Base-by-base conservation (phyloP, 2,329 filamentous ascomycete genomes). In the Kalmusia sp. region DNA sequence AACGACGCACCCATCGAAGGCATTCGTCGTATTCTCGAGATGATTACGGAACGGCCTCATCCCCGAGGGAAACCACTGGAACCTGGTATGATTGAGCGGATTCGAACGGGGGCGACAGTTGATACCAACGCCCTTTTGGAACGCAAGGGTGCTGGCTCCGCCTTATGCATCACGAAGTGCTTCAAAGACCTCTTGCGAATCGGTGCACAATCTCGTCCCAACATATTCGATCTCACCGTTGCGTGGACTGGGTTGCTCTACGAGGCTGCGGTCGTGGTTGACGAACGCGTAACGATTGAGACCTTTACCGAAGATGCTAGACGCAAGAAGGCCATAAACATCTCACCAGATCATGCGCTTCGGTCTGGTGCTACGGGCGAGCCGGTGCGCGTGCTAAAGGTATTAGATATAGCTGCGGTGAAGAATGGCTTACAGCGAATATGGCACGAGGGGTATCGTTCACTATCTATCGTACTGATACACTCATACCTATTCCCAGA, bases 141-240 rank as follows among this genome's bases (percentile, higher is more conserved):
- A 35, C 54, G 68, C 8, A 70, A 69, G 52, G 68, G 68, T 14
- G 65, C 58, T 11, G 49, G 53, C 24, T 55, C 55, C n/a, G 68
- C 66, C 1, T 49, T 70, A 6, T 54, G 68, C n/a, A 61, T 64
- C n/a, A 69, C 63, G 2, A 63, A 64, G 51, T 69, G 70, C 6
- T 70, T 71, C 51, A 58, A 59, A 28, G 69, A 73, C 39, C 40
- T 68, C 12, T 49, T 70, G 4, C 45, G 59, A 7, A 71, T 73
- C 33, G 68, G 70, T 21, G 63, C 70, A 31, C 70, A 73, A 51
- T 67, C 68, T 9, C 63, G 70, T 8, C 70, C 70, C 15, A 55
- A 63, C 9, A 52, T 72, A 6, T 69, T 69, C 39, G 67, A 68
- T 31, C 54, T 69, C 11, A 58, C 54, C 19, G 57, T 68, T 31